Conservation (phyloP, 371 early-diverging fungal genomes). For the Mortierella polycephala region DNA sequence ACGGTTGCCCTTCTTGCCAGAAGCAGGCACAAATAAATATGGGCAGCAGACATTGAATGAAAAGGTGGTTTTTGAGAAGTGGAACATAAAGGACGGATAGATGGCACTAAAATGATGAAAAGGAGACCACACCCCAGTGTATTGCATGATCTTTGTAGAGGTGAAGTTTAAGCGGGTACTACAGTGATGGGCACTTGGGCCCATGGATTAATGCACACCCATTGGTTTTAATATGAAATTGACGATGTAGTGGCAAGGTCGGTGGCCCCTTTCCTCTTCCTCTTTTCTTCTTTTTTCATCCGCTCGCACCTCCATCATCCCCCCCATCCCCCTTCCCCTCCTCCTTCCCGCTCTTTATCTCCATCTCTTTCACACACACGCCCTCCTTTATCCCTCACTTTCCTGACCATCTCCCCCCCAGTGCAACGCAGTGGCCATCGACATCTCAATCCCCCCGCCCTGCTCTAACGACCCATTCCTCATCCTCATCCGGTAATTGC, state of each 20-base stretch:
- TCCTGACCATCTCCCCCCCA: no score
- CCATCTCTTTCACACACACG: neutral
- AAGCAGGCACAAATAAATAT: no score
- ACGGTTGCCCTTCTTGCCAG: no score
- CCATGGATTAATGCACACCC: neutral
- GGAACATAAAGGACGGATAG: no score
- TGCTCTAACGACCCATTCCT: conserved; percentile 8
- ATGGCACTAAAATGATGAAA: no score
- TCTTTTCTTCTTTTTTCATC: neutral
- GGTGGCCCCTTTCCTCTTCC: neutral
- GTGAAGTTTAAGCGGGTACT: neutral
- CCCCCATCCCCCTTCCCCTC: neutral
- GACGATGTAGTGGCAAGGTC: neutral
- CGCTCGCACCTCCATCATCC: neutral
- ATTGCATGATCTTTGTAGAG: neutral
- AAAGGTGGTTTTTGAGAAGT: no score
- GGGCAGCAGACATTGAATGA: no score
- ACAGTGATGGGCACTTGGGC: neutral
- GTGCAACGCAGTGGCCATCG: no score
- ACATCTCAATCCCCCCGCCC: no score
- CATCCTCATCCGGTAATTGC: neutral
- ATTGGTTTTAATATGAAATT: neutral
- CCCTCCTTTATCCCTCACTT: neutral
- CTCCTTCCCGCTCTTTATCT: neutral
- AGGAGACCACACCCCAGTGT: no score